Base-by-base conservation (phyloP, 441 rosid genomes). In the Populus tomentosa region DNA sequence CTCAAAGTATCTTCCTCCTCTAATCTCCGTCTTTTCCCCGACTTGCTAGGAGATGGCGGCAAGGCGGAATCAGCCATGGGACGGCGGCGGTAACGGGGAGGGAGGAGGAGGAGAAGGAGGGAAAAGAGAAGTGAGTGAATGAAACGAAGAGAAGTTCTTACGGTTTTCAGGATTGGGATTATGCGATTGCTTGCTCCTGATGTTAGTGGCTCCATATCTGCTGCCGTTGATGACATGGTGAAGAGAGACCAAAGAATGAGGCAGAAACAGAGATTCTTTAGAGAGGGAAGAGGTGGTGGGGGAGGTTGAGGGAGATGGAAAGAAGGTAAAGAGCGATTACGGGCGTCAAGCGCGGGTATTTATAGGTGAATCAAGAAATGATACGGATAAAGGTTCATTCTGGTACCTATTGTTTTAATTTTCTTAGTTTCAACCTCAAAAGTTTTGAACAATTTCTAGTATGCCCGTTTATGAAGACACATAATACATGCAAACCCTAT, bases 171-270 rank as follows among this genome's bases (percentile, higher is more conserved):
- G 71, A 95, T 83, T 75, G 97, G 97, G 66, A 95, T 91, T 26
- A 95, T 91, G 38, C 99, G 98, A 74, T 95, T 95, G 86, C 97
- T 91, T 18, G 99, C 99, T 13, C 99, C 98, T 18, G 99, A 95
- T 16, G 97, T 95, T 66, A 91, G 85, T 69, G 83, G 98, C 70
- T 95, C 98, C 89, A 92, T 86, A 83, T 89, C 98, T 79, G 85
- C 98, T 79, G 85, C 83, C 77, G 85, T 77, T 70, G 91, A 83
- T 72, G 91, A 81, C 84, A 82, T 73, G 85, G 77, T 86, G 80
- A 74, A 80, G 77, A 81, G 23, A 75, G 79, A 1, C 26, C 21
- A n/a, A 13, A 40, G 13, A 18, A 20, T 70, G 4, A 46, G 7
- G 40, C 3, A 18, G 7, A n/a, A 38, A 30, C 14, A 71, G 61